Evolutionary conservation across 495 filamentous ascomycete species (phyloP).

Genomic region (Daldinia grandis): DNA sequence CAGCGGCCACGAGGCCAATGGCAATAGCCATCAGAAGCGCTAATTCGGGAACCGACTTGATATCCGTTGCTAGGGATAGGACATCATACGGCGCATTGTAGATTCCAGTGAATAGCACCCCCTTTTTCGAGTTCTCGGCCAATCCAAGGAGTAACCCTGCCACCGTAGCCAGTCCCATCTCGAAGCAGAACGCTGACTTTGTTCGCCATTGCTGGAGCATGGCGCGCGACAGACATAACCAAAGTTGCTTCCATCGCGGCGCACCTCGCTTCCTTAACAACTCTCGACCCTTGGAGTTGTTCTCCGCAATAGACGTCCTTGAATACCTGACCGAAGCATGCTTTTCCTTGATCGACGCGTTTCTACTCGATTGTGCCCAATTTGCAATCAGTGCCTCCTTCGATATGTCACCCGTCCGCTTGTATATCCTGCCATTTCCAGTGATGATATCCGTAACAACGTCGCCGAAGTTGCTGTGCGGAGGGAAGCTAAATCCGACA

Average conservation of each 20-base stretch:
- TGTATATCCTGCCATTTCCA: constrained; percentile 57
- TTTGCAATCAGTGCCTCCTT: constrained; percentile 53
- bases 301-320: constrained; percentile 38
- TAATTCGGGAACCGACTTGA: constrained; percentile 57
- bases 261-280: constrained; percentile 56
- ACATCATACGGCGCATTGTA: constrained; percentile 59
- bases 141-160: constrained; percentile 64
- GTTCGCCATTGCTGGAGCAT: constrained; percentile 64
- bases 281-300: constrained; percentile 36
- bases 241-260: constrained; percentile 56
- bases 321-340: constrained; percentile 29
- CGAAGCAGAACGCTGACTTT: constrained; percentile 57
- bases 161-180: constrained; percentile 60
- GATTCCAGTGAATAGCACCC: constrained; percentile 61
- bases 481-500: constrained; percentile 55
- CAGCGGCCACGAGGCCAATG: constrained; percentile 62
- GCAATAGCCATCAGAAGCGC: constrained; percentile 60
- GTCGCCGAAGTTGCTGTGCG: constrained; percentile 55
- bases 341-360: constrained; percentile 32
- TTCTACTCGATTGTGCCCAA: constrained; percentile 47
- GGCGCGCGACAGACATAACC: constrained; percentile 57
- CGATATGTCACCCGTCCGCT: constrained; percentile 52
- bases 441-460: constrained; percentile 62
- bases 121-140: constrained; percentile 55
- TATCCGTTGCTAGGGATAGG: constrained; percentile 61